phyloP scores from a whole-genome alignment of 2,329 filamentous ascomycete species.

The Curvularia lunata region DNA sequence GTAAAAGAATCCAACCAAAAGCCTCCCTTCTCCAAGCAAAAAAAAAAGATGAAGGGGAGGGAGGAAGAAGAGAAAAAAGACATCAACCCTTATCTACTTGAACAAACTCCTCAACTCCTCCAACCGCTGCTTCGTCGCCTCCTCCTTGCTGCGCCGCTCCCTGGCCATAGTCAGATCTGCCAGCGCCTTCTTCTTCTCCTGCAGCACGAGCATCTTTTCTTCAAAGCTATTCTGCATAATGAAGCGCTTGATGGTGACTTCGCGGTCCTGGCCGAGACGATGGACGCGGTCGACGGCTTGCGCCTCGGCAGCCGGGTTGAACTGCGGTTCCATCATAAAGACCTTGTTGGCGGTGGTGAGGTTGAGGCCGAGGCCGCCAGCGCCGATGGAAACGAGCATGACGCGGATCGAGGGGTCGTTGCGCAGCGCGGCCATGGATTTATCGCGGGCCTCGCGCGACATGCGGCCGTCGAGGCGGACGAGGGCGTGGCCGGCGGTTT shows the following conservation, averaged over 20 bases:
- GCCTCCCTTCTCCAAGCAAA: neutral
- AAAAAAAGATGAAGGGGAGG: neutral
- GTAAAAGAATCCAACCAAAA: neutral
- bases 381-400: constrained; percentile 90
- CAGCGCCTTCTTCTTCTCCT: constrained; percentile 90
- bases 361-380: constrained; percentile 90
- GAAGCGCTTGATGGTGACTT: constrained; percentile 84
- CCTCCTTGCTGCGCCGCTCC: constrained; percentile 63
- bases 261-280: constrained; percentile 73
- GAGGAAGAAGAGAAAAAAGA: neutral
- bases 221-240: constrained; percentile 93
- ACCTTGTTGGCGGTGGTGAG: constrained; percentile 84
- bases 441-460: constrained; percentile 73
- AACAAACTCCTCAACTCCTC: constrained; percentile 67
- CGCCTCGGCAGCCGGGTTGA: constrained; percentile 92
- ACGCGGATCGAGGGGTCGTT: constrained; percentile 74
- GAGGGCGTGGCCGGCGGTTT: constrained; percentile 68
- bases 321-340: constrained; percentile 98
- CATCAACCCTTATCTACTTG: constrained; percentile 25
- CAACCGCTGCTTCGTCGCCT: constrained; percentile 69
- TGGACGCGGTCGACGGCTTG: constrained; percentile 89
- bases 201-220: constrained; percentile 87
- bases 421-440: constrained; percentile 78
- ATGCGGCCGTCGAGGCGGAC: constrained; percentile 91
- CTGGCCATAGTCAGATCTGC: constrained; percentile 72